Evolutionary conservation across 2,329 filamentous ascomycete genomes (phyloP), one percentile per base, ranked within the genome.

Genomic region (Neonectria neomacrospora): DNA sequence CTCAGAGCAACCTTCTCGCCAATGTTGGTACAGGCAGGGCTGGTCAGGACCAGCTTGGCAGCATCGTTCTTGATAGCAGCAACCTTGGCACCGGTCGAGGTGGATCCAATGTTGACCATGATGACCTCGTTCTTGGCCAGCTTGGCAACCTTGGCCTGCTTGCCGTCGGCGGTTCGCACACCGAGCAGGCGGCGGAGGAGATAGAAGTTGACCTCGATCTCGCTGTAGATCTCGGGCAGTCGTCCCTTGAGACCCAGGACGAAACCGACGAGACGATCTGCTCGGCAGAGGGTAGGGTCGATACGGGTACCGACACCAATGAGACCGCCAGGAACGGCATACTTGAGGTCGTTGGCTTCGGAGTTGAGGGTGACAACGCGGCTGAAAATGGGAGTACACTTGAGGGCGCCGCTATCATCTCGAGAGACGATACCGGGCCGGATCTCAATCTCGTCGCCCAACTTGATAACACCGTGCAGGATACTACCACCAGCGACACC

Each of bases 201-300:
- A 87, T 98, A 99, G 86, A 98, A 99, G 88, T 98, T 98, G 81
- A 97, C 94, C 83, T 99, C 96, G 66, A 99, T 91, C 82, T 99
- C 96, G 73, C 91, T 96, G 86, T 98, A 99, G 80, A 99, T 98
- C 77, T 96, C 93, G 53, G 96, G 96, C 23, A 99, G 89, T 74
- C 91, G 90, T 71, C 96, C 96, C 82, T 94, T 94, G 74, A 97
- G 91, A 79, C 96, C 96, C 64, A 99, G 89, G 55, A 99, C 96
- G 87, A 97, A 97, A 79, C 96, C 96, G 72, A 99, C 96, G 11
- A 99, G 89, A 88, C 96, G 95, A 89, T 99, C 96, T 73, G 96
- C 96, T 90, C 96, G 89, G 89, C 96, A 99, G 56, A 99, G 90
- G 5, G 96, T 99, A 65, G 96, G 96, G 79, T 99, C 96, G 75